Percentiles rank a stretch among this genome's conserved stretches.
Evolutionary conservation across 75 land plant species (phyloP).

Genomic region (Pinus albicaulis): DNA sequence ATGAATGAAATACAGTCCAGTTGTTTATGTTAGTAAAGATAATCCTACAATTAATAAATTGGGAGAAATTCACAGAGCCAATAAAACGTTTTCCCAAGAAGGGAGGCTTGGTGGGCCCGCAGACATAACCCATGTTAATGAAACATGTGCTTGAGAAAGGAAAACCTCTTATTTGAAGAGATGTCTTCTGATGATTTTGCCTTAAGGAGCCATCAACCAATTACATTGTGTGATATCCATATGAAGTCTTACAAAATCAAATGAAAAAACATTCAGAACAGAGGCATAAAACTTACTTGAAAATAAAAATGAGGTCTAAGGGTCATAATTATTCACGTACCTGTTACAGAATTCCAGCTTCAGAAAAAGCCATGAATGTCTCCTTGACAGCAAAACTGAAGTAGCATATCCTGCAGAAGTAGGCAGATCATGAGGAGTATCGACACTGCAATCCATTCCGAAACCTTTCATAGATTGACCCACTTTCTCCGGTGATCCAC

Average conservation of each 20-base stretch:
- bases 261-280: neutral
- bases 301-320: neutral
- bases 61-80: neutral
- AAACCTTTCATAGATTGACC: conserved; percentile 81
- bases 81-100: neutral
- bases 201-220: too few relatives aligned
- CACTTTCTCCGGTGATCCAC: conserved; percentile 79
- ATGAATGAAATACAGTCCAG: neutral
- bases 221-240: too few relatives aligned
- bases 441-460: conserved; percentile 87
- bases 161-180: neutral
- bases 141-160: neutral
- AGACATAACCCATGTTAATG: neutral
- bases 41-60: neutral
- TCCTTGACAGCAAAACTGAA: conserved; percentile 3
- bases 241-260: neutral
- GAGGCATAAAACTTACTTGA: neutral
- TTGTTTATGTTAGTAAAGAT: neutral
- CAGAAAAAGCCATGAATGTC: conserved; percentile 10
- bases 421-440: conserved; percentile 70
- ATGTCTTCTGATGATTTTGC: neutral
- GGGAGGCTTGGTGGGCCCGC: too few relatives aligned
- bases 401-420: conserved; percentile 42
- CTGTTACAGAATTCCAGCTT: conserved; percentile 56
- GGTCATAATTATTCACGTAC: conserved; percentile 17